Evolutionary conservation across 495 filamentous ascomycete genomes (phyloP), one percentile per base, ranked within the genome.

Genomic region (Penicillium dipodomyicola): DNA sequence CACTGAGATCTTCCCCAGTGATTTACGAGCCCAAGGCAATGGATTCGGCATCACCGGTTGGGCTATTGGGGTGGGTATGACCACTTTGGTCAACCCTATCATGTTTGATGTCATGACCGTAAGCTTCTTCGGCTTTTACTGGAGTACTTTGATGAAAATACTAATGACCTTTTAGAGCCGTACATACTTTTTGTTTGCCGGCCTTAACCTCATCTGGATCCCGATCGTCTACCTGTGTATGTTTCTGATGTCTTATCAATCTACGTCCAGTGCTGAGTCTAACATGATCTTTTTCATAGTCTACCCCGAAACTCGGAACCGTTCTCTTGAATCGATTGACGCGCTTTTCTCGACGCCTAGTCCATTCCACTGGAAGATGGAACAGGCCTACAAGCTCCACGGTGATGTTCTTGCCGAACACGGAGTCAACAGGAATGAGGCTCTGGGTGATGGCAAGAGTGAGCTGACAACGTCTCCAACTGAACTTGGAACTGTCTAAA

Each of bases 241-340:
- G 65, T 49, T 44, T 17, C 30, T 23, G 17, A 10, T 20, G 0
- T 20, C 12, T 2, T 17, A 32, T 32, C 3, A n/a, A 45, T 10
- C 12, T 7, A 30, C 17, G 15, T 12, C n/a, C 19, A 7, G 2
- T 9, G 25, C 14, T 1, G 12, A 41, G n/a, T 27, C 57, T 65
- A 55, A 62, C 40, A 11, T 17, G 9, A 10, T 39, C 3, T 29
- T 44, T 20, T 29, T 39, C 23, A n/a, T n/a, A 70, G 67, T 86
- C 65, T 85, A 80, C 60, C 83, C 83, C 0, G 83, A 86, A 65
- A 84, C 82, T 4, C 70, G 76, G 2, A 78, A 80, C 45, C 76
- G 82, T 7, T 78, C 72, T n/a, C 67, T 86, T 9, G 83, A 85
- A 55, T 81, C 81, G n/a, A 84, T 83, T 60, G 77, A 84, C 22